Evolutionary conservation across 106 monocot species (phyloP), one percentile per base, ranked within the genome.

Genomic region (Posidonia australis): DNA sequence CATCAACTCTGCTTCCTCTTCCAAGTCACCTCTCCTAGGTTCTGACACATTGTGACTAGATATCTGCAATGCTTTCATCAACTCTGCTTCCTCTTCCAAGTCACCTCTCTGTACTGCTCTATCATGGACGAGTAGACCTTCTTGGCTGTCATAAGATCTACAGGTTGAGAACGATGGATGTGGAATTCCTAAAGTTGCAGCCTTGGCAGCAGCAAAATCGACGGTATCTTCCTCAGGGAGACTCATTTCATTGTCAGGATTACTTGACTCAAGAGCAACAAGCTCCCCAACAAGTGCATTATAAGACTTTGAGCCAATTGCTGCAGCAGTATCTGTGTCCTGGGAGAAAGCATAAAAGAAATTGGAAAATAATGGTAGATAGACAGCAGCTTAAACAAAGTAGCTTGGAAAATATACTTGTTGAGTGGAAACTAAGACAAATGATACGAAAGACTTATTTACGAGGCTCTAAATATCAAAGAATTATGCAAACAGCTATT

Each of bases 161-260:
- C 79, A 79, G 81, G 80, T 84, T 62, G 82, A 85, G 66, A 85
- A 63, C 44, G 52, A 70, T 46, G 98, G 98, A 57, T 81, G 83
- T 12, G 98, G 98, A 56, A 98, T 77, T 32, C 85, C 85, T 64
- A 91, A 72, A 18, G 81, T 46, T 66, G 98, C 98, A 76, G 98
- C 77, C 63, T 84, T 85, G 64, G 98, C 87, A 62, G 91, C 91
- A 65, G 67, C 84, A 79, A 91, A 98, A 79, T 98, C 98, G 75
- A 91, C 75, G 71, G 51, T 53, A 70, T 89, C 77, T 57, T 77
- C 83, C 60, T 87, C 82, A 9, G 28, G 64, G 20, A 58, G 64
- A 53, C 53, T 67, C 29, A 41, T 73, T 42, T 71, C 60, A 53
- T 75, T 69, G 49, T 31, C 30, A 10, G 54, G 58, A n/a, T 72